Evolutionary conservation across 2,329 filamentous ascomycete genomes (phyloP).

Genomic region (Aspergillus flavus): DNA sequence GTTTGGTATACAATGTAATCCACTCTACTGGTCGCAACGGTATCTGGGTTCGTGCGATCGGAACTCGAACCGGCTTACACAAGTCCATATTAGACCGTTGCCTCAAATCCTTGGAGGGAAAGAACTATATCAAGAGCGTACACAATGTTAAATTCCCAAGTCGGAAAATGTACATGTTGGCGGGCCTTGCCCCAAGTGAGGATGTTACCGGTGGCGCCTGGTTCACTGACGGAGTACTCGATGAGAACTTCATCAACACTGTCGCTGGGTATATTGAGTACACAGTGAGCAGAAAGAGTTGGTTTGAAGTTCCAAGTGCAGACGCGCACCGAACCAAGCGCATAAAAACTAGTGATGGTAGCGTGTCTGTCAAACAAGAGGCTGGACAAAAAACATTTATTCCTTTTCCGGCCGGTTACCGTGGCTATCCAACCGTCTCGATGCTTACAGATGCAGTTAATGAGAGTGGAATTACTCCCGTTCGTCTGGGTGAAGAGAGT

Average conservation of each 20-base stretch:
- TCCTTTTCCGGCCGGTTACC: conserved; percentile 66
- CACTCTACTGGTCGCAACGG: conserved; percentile 83
- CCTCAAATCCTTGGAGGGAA: conserved; percentile 80
- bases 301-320: conserved; percentile 56
- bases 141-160: conserved; percentile 89
- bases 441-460: conserved; percentile 77
- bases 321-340: conserved; percentile 47
- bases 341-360: conserved; percentile 39
- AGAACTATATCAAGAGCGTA: conserved; percentile 82
- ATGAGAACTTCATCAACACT: conserved; percentile 82
- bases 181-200: conserved; percentile 79
- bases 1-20: conserved; percentile 84
- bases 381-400: conserved; percentile 40
- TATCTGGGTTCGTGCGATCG: conserved; percentile 88
- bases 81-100: conserved; percentile 78
- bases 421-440: conserved; percentile 76
- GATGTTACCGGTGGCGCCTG: conserved; percentile 91
- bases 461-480: conserved; percentile 68
- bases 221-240: conserved; percentile 89
- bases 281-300: conserved; percentile 71
- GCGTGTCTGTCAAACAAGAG: conserved; percentile 33
- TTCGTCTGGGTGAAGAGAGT: conserved; percentile 70
- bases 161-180: conserved; percentile 95
- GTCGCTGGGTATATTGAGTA: conserved; percentile 74
- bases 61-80: conserved; percentile 78